Evolutionary conservation across 1,139 yeast genomes (phyloP).

Genomic region (Scheffersomyces stambukii): DNA sequence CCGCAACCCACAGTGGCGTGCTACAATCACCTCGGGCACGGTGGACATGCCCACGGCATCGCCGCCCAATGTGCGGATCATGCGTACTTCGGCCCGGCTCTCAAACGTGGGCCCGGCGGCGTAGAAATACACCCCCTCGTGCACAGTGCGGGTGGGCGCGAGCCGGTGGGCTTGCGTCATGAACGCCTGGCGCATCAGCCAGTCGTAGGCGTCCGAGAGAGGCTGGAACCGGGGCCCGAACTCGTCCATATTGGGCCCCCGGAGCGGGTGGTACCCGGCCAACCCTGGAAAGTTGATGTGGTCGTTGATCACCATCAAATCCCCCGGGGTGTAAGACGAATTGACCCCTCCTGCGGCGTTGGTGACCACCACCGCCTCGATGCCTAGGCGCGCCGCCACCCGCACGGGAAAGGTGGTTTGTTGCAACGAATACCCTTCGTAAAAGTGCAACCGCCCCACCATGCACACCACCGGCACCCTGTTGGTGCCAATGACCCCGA

Average conservation of each 20-base stretch:
- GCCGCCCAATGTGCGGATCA: constrained; percentile 70
- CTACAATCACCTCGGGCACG: constrained; percentile 91
- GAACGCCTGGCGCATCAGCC: constrained; percentile 57
- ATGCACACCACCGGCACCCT: constrained; percentile 82
- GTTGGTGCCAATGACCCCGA: constrained; percentile 69
- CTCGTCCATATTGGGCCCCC: constrained; percentile 78
- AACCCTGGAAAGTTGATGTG: constrained; percentile 90
- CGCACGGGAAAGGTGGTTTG: constrained; percentile 87
- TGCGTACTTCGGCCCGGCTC: constrained; percentile 85
- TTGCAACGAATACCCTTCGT: constrained; percentile 81
- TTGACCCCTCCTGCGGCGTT: constrained; percentile 95
- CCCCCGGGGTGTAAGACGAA: constrained; percentile 67
- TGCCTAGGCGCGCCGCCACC: constrained; percentile 62
- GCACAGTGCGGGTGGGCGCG: constrained; percentile 54
- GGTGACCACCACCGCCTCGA: constrained; percentile 65
- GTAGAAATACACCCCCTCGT: constrained; percentile 84
- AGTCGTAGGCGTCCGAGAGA: constrained; percentile 84
- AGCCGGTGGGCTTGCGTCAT: constrained; percentile 51
- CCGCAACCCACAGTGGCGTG: constrained; percentile 79
- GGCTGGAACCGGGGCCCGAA: constrained; percentile 89
- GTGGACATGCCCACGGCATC: constrained; percentile 99
- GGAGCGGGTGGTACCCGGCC: constrained; percentile 80
- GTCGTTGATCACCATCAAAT: constrained; percentile 83
- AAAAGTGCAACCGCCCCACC: constrained; percentile 90
- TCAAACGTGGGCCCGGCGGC: constrained; percentile 96